Evolutionary conservation across 805 yeast species (phyloP), one percentile per base, ranked within the genome.

Genomic region (Saccharomycopsis capsularis): DNA sequence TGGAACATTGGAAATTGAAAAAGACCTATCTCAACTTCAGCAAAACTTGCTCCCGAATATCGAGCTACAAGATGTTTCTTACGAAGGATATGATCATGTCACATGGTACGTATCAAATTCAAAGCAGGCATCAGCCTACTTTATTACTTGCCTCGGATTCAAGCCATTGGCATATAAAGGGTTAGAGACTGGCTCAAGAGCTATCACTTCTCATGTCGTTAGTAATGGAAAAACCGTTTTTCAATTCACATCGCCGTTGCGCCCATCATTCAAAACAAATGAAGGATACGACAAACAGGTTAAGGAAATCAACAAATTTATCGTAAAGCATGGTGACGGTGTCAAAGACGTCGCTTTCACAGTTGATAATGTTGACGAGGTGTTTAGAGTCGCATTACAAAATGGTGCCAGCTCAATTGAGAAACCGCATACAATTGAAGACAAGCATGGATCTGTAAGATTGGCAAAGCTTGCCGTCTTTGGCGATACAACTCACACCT

Each of bases 101-200:
- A 81, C 83, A 13, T 77, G 83, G 71, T 82, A 81, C 52, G 83
- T 81, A 11, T 75, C 86, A n/a, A 84, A 85, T 55, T 85, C 91
- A 22, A 79, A 76, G 52, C 78, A 77, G 52, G 68, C 78, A 40
- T 81, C 95, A 0, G 60, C 64, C 21, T 75, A 72, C 59, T 76
- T 81, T 50, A 70, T 76, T 40, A 58, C 68, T 15, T 64, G 74
- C 4, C 73, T 78, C 64, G 95, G 95, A 0, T 87, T 87, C 62
- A 55, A 66, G 19, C 76, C 73, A 34, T 61, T 81, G 35, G 93
- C 89, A 1, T 76, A 72, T 56, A 70, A 64, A 50, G 88, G 88
- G 4, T 68, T 87, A 40, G 93, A 84, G 59, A 82, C 82, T 1
- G 85, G 83, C 1, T 75, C 82, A 4, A 68, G 74, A 44, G 65